Evolutionary conservation across 768 basidiomycete species (phyloP), one percentile per base, ranked within the genome.

Genomic region (Tephrocybe sp.): DNA sequence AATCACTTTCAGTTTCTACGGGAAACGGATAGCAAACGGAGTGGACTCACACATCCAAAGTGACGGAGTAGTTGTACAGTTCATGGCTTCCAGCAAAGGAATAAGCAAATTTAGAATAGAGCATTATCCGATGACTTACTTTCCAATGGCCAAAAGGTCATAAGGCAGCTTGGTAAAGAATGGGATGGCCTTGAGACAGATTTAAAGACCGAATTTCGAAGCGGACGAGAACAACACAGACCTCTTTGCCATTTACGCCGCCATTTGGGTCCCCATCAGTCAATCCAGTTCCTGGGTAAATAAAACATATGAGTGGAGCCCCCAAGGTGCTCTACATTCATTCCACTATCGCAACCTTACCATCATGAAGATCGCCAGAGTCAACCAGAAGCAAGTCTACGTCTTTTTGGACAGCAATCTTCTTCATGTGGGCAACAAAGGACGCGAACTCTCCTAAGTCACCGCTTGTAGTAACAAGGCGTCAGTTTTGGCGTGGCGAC

Each of bases 381-480:
- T 92, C 89, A 14, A 94, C 81, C 13, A 96, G 71, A 12, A 96
- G 73, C 1, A 95, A 77, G 65, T 95, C 93, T 20, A 91, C 89
- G 34, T 88, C 84, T 46, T 82, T 82, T 55, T 82, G 46, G 14
- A 48, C 31, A 14, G 52, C 52, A 26, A 53, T 17, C 17, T 53
- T 20, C 36, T 53, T 42, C 52, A 53, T 60, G 40, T 58, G 59
- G 4, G 44, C 34, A 32, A 60, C 59, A 23, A 60, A 60, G 5
- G 56, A 58, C n/a, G 59, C 53, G 19, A 58, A 60, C 31, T 60
- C 59, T 39, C 59, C 59, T 39, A 73, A 63, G 47, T 67, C 65
- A n/a, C 67, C 72, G 61, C 72, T 74, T 43, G 35, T 22, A 23
- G 10, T 11, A 5, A 23, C 4, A 2, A 31, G 12, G 20, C 4